Evolutionary conservation across 345 rosid species (phyloP), one percentile per base, ranked within the genome.

Genomic region (Euclidium syriacum): DNA sequence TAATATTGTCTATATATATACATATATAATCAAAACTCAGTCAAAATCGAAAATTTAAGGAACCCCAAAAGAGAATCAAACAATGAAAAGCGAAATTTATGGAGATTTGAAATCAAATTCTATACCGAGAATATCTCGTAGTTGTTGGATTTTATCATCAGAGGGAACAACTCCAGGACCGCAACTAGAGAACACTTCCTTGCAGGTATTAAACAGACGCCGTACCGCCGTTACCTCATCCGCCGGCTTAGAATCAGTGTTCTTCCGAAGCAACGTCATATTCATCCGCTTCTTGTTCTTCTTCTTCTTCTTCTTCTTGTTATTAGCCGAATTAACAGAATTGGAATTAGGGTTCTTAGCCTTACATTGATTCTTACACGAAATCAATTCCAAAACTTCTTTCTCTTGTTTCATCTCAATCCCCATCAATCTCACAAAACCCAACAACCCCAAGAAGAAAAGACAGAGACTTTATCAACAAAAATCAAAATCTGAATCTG

Each of bases 81-180:
- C 8, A 9, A 12, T 1, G 7, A 46, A 26, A 67, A 16, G 22
- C 29, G 10, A 34, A 15, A 23, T 4, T 0, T 0, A 22, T 18
- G 10, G 10, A 18, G 11, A 62, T 34, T 34, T 23, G 10, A 19
- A 34, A 23, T 12, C 17, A 34, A 12, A 5, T 18, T 11, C 16
- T 0, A 35, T 90, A 95, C 99, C 99, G 71, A 95, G 70, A 73
- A 85, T 81, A 0, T 76, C 63, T 35, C 76, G 79, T 5, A 95
- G 80, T 68, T 58, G 73, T 38, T 80, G 77, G 64, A 95, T 81
- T 47, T 83, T 68, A 29, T 80, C 85, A 0, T 75, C 73, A 24
- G 87, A 64, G 5, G 99, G 98, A 35, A 86, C 73, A 72, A 83
- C 25, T 50, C 83, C 91, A 32, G 84, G 10, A 9, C 75, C 72